Conservation (phyloP, 1,284 basidiomycete genomes). For the Afroboletus lepidellus region DNA sequence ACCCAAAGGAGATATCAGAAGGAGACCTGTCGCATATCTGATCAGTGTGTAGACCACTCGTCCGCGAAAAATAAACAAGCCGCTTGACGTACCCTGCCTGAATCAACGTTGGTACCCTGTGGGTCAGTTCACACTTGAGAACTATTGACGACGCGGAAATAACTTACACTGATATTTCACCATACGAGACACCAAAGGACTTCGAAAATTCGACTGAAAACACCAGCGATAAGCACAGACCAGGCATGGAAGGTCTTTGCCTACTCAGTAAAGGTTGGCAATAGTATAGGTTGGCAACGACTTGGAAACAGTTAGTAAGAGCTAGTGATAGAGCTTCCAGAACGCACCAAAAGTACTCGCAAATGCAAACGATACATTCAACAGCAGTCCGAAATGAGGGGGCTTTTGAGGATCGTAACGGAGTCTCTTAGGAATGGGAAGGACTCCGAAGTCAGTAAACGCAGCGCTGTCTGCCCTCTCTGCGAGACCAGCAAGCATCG, state of each 20-base stretch:
- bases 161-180: slow-evolving; percentile 54
- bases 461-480: background rate
- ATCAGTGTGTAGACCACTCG: background rate
- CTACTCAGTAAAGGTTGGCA: slow-evolving; percentile 69
- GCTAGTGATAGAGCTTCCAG: slow-evolving; percentile 35
- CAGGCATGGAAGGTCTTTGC: slow-evolving; percentile 15
- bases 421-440: slow-evolving; percentile 64
- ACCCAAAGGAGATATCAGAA: slow-evolving; percentile 63
- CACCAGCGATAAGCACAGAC: slow-evolving; percentile 2
- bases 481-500: background rate
- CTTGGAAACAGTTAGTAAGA: slow-evolving; percentile 30
- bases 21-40: slow-evolving; percentile 57
- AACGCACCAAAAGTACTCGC: slow-evolving; percentile 51
- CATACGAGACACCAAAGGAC: slow-evolving; percentile 56
- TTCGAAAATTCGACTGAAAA: slow-evolving; percentile 51
- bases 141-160: background rate
- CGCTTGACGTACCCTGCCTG: slow-evolving; percentile 45
- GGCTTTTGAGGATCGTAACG: slow-evolving; percentile 59
- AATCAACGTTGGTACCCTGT: slow-evolving; percentile 47
- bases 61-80: background rate
- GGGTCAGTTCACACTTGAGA: background rate
- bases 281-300: slow-evolving; percentile 68
- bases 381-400: slow-evolving; percentile 56
- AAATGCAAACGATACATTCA: slow-evolving; percentile 67
- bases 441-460: slow-evolving; percentile 53